Base-by-base conservation (phyloP, 208 protist species). In the Eutreptiella sp. region DNA sequence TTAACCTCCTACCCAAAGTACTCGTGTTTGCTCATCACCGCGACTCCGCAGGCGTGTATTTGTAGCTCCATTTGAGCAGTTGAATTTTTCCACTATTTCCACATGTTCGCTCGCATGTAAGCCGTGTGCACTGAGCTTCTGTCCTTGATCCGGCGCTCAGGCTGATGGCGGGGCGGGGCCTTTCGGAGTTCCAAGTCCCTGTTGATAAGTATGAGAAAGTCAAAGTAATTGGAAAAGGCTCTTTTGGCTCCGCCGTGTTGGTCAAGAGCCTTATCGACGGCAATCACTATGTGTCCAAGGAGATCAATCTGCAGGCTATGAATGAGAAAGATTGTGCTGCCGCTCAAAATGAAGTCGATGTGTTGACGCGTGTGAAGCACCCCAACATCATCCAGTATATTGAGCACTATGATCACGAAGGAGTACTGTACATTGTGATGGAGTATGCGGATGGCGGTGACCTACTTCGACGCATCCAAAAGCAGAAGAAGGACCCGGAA, bases 301-400 rank as follows among this genome's bases (percentile, higher is more conserved):
- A 80, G 26, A 89, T 94, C 66, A 80, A 92, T 41, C 80, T 77
- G 27, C 72, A 74, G 36, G 76, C 78, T 14, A 92, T 92, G 87
- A 80, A 82, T 9, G 23, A 70, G 19, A 90, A 92, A 69, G 87
- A 92, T n/a, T 19, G 36, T 41, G 36, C 36, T 16, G 36, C 16
- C 36, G 36, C 36, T 16, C 16, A 21, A 19, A 41, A 41, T 41
- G n/a, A n/a, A n/a, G n/a, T n/a, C 48, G 63, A 70, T 3, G 69
- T 93, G 23, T 69, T 93, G 16, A 81, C 87, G 61, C 64, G 84
- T 55, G 60, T 93, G 0, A 72, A 86, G 16, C 87, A 93, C 53
- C 87, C 87, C 14, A 93, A 93, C 68, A 90, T 93, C 68, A 83
- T 93, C 9, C 81, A 76, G 45, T 93, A 93, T 63, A 73, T 93